Evolutionary conservation across 306 rosid genomes (phyloP).

Genomic region (Casuarina cunninghamiana): DNA sequence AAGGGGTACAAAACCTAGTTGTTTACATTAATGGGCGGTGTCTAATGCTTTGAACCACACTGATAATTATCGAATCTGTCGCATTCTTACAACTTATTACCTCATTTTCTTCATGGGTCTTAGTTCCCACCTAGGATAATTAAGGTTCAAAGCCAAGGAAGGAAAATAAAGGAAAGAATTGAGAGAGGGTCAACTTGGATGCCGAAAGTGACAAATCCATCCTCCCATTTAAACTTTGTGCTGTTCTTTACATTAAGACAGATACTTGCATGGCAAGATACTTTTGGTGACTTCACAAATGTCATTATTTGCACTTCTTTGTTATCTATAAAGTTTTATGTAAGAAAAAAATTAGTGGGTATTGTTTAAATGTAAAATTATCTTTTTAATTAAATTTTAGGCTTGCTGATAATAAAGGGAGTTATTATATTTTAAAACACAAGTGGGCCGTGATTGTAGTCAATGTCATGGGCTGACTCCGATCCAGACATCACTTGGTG

Average conservation of each 20-base stretch:
- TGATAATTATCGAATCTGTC: conserved; percentile 25
- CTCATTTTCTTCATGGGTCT: not conserved
- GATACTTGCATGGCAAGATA: too few relatives aligned
- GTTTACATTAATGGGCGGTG: conserved; percentile 16
- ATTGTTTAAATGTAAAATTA: not conserved
- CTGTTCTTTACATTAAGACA: too few relatives aligned
- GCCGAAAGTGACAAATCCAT: not conserved
- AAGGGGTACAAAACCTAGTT: conserved; percentile 4
- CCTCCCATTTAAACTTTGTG: not conserved
- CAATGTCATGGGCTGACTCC: not conserved
- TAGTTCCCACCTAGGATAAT: not conserved
- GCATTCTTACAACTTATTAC: conserved; percentile 2
- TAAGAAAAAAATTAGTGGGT: not conserved
- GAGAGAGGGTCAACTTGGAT: not conserved
- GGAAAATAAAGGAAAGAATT: not conserved
- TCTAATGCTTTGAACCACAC: conserved; percentile 20
- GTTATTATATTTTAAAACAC: not conserved
- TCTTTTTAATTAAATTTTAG: too few relatives aligned
- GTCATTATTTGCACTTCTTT: too few relatives aligned
- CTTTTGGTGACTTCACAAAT: not conserved
- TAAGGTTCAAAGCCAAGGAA: not conserved
- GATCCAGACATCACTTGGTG: conserved; percentile 15
- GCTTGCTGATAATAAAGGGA: not conserved
- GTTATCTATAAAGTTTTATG: too few relatives aligned
- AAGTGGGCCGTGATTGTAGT: conserved; percentile 5